These are phyloP conservation scores for Urochloa ruziziensis DNA, from an alignment of 176 grass and related monocot species.

Conservation along the genomic window DNA sequence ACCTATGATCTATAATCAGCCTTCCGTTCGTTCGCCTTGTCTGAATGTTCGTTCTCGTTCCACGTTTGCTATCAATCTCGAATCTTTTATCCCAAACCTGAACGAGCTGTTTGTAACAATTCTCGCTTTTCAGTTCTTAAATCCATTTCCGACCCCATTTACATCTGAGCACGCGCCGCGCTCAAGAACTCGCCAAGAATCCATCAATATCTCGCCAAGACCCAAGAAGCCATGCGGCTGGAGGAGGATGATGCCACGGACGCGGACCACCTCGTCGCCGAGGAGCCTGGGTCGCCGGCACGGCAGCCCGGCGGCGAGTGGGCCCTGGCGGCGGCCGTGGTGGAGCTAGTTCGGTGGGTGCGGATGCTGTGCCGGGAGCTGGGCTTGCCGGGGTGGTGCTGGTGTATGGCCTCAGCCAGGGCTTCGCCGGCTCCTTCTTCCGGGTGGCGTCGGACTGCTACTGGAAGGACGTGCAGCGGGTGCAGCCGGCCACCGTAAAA, in stretches of 20 bases:
- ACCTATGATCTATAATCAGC: too few species aligned
- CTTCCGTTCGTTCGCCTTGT: too few species aligned
- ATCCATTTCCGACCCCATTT: neutral
- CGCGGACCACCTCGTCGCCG: slow-evolving; percentile 14
- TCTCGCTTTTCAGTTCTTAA: slow-evolving; percentile 6
- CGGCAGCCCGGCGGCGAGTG: too few species aligned
- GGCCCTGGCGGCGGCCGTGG: too few species aligned
- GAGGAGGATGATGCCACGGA: slow-evolving; percentile 39
- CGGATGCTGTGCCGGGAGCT: too few species aligned
- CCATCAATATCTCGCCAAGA: neutral
- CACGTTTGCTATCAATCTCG: too few species aligned
- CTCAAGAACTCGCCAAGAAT: neutral
- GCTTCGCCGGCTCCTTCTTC: slow-evolving; percentile 71
- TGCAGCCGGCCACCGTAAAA: slow-evolving; percentile 79
- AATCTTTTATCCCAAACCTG: too few species aligned
- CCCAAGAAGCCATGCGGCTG: slow-evolving; percentile 25
- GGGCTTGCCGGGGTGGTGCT: slow-evolving; percentile 28
- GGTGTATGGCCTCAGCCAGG: slow-evolving; percentile 86
- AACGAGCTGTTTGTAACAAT: too few species aligned
- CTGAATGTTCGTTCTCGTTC: too few species aligned
- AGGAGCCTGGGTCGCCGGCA: too few species aligned
- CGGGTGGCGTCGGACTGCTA: slow-evolving; percentile 83
- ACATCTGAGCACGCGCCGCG: neutral
- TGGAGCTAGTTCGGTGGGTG: too few species aligned
- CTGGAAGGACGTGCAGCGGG: too few species aligned